Percentiles rank a stretch among this genome's conserved stretches.
Evolutionary conservation across 2,329 filamentous ascomycete genomes (phyloP).

Genomic region (Nemania sp.): DNA sequence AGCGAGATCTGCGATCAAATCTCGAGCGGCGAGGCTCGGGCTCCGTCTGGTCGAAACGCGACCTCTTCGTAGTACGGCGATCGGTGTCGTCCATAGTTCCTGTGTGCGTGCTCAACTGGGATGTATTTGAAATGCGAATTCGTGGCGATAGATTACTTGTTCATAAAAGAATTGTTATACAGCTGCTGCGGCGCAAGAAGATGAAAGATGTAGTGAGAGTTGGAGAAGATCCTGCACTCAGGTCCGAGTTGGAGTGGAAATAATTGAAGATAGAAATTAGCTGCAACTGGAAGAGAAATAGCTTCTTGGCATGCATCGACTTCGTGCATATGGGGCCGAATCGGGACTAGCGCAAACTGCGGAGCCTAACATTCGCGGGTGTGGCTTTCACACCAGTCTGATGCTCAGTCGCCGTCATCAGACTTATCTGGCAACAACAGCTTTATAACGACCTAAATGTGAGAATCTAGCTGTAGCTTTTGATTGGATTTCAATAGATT

Average conservation of each 20-base stretch:
- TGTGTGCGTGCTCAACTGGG: background rate
- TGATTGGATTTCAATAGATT: too few relatives aligned
- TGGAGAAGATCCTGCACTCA: conserved; percentile 17
- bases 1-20: conserved; percentile 91
- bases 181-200: background rate
- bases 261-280: conserved; percentile 25
- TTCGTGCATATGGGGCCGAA: background rate
- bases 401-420: too few relatives aligned
- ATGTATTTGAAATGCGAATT: background rate
- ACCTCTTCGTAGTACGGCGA: conserved; percentile 74
- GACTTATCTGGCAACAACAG: too few relatives aligned
- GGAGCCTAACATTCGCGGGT: conserved; percentile 6
- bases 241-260: conserved; percentile 12
- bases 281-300: conserved; percentile 20
- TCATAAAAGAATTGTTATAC: too few relatives aligned
- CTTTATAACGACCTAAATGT: too few relatives aligned
- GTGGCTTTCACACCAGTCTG: too few relatives aligned
- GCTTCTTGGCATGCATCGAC: conserved; percentile 17
- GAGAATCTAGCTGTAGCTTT: too few relatives aligned
- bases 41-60: conserved; percentile 91
- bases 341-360: conserved; percentile 10
- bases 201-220: conserved; percentile 9
- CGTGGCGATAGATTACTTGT: too few relatives aligned
- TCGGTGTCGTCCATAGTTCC: conserved; percentile 74
- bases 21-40: conserved; percentile 77